Evolutionary conservation across 345 rosid species (phyloP), one percentile per base, ranked within the genome.

Genomic region (Hypericum perforatum): DNA sequence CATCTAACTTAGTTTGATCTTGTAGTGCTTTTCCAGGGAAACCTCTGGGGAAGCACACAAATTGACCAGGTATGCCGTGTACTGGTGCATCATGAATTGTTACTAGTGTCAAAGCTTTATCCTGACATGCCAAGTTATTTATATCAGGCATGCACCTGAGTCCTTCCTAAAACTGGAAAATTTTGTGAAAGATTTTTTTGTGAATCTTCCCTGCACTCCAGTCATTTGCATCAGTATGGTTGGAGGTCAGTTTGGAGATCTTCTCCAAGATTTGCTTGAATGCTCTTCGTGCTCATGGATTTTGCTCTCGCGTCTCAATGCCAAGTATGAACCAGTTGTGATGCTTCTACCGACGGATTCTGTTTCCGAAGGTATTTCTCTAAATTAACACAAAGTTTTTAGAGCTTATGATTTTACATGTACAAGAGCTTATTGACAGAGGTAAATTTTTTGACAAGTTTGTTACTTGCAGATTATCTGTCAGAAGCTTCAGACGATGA

Each of bases 61-160:
- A 61, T 48, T 63, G 54, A 68, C 71, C 60, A 82, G 95, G 88
- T 86, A 56, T 63, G 58, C 45, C 64, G 69, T 53, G 60, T 57
- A 39, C 56, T 29, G 39, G 50, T 61, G 39, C 39, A 37, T 29
- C 54, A 2, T 48, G 8, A 62, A 39, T 48, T 36, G 9, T 46
- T 47, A 39, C 13, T 46, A 37, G 43, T 46, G 38, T 56, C 52
- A 29, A 45, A 37, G 40, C 46, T 61, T 43, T 55, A 52, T 37
- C 57, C 53, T 56, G 7, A 41, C 12, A 22, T 44, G 1, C 59
- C 8, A 61, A 57, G 43, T 37, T 63, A 52, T 67, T 29, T 54
- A 5, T 59, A 38, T 36, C 75, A 92, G 98, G 75, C 80, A 78
- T 78, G 91, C 85, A 66, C 88, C 90, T 37, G 77, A 74, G n/a